Evolutionary conservation across 2,329 filamentous ascomycete genomes (phyloP).

Genomic region (Diaporthe australafricana): DNA sequence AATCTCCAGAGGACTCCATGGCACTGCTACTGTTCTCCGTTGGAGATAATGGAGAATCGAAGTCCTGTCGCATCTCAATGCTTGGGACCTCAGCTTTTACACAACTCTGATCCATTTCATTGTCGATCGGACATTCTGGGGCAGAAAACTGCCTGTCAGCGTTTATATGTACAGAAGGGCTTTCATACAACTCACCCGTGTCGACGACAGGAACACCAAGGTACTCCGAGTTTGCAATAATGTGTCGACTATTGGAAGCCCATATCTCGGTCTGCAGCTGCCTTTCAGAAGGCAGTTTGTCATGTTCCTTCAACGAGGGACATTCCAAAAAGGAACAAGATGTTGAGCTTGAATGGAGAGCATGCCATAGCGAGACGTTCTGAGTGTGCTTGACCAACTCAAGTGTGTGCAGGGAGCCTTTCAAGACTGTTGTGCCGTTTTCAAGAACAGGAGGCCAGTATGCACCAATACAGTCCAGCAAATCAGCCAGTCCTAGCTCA

Average conservation of each 20-base stretch:
- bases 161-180: not conserved
- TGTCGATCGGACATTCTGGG: not conserved
- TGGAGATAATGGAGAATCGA: not conserved
- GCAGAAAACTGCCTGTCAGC: not conserved
- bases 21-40: not conserved
- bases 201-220: not conserved
- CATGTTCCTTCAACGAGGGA: not conserved
- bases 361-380: not conserved
- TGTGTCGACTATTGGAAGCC: not conserved
- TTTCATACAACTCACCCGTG: not conserved
- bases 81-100: not conserved
- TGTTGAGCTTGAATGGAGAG: not conserved
- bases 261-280: too few relatives aligned
- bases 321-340: not conserved
- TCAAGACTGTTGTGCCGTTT: not conserved
- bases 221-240: not conserved
- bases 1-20: not conserved
- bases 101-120: not conserved
- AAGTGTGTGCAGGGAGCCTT: not conserved
- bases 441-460: not conserved
- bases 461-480: not conserved
- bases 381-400: not conserved
- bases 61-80: not conserved
- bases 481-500: not conserved
- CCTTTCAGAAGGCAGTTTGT: accelerated